Percentiles rank a stretch among this genome's conserved stretches.
These are phyloP conservation scores for Malus asiatica DNA, from an alignment of 306 rosid genomes.

Conservation along the genomic window DNA sequence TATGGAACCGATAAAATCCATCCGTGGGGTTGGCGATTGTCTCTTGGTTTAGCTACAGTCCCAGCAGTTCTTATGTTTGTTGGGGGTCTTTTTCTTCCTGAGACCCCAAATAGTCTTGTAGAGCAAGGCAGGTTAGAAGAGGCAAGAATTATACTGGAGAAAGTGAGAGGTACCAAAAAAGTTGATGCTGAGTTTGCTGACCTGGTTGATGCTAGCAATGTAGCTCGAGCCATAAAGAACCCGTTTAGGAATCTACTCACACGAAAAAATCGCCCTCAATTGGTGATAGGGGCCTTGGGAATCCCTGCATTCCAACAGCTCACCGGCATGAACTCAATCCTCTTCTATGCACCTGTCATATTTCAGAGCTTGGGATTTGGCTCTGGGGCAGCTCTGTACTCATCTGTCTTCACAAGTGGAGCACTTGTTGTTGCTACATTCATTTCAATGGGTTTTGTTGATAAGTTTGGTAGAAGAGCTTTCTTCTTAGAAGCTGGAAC, in stretches of 20 bases:
- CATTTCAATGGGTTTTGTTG: slow-evolving; percentile 75
- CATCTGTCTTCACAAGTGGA: slow-evolving; percentile 72
- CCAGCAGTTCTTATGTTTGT: slow-evolving; percentile 78
- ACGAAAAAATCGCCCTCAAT: slow-evolving; percentile 77
- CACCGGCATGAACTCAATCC: slow-evolving; percentile 93
- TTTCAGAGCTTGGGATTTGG: slow-evolving; percentile 95
- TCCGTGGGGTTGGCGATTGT: slow-evolving; percentile 87
- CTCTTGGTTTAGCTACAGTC: slow-evolving; percentile 75
- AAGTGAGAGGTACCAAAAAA: slow-evolving; percentile 70
- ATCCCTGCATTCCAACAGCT: slow-evolving; percentile 95
- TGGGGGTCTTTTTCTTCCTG: slow-evolving; percentile 74
- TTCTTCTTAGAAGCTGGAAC: slow-evolving; percentile 90
- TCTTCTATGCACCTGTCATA: slow-evolving; percentile 95
- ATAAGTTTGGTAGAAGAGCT: slow-evolving; percentile 83
- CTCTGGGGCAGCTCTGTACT: slow-evolving; percentile 62
- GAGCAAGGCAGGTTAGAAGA: slow-evolving; percentile 71
- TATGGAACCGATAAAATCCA: slow-evolving; percentile 57
- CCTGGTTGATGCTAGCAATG: slow-evolving; percentile 74
- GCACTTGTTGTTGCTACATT: slow-evolving; percentile 76
- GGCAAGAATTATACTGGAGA: slow-evolving; percentile 66
- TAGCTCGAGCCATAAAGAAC: slow-evolving; percentile 48
- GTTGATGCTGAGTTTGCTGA: slow-evolving; percentile 88
- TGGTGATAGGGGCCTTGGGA: slow-evolving; percentile 87
- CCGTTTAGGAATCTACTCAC: slow-evolving; percentile 64
- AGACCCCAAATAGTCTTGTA: slow-evolving; percentile 90